These are phyloP conservation scores for Drechslerella coelobrocha DNA, from an alignment of 2,329 filamentous ascomycete species.

Conservation along the genomic window DNA sequence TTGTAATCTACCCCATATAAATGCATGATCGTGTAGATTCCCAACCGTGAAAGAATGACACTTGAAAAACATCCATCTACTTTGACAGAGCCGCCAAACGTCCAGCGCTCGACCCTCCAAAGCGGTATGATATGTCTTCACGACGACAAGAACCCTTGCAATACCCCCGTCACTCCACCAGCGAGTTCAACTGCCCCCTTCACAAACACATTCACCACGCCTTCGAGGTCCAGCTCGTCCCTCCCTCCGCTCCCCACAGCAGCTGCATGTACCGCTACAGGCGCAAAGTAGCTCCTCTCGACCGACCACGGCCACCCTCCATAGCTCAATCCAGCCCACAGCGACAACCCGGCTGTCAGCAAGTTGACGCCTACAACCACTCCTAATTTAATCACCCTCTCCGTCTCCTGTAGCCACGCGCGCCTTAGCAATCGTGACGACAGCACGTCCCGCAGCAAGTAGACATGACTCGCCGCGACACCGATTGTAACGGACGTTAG, in stretches of 20 bases:
- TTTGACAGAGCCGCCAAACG: not conserved
- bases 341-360: conserved; percentile 18
- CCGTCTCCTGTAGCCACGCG: conserved; percentile 41
- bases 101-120: no score
- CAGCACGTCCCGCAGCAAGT: conserved; percentile 21
- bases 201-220: conserved; percentile 40
- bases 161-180: conserved; percentile 20
- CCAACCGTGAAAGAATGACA: not conserved
- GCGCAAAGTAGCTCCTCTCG: conserved; percentile 26
- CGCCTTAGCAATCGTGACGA: conserved; percentile 21
- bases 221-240: conserved; percentile 41
- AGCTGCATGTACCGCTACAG: conserved; percentile 1
- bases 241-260: not conserved
- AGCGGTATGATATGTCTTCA: no score
- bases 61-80: not conserved
- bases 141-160: not conserved
- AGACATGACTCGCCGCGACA: conserved; percentile 29
- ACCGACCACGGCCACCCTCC: conserved; percentile 43
- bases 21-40: no score
- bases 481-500: conserved; percentile 25
- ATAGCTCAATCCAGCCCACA: conserved; percentile 40
- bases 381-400: conserved; percentile 31
- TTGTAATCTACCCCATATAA: no score
- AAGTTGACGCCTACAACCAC: conserved; percentile 36
- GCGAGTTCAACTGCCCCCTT: conserved; percentile 46